A percentile compares a stretch with the other conserved stretches of the same genome.
These are phyloP conservation scores for Ocimum tenuiflorum DNA, from an alignment of 257 asterid species.

Conservation along the genomic window DNA sequence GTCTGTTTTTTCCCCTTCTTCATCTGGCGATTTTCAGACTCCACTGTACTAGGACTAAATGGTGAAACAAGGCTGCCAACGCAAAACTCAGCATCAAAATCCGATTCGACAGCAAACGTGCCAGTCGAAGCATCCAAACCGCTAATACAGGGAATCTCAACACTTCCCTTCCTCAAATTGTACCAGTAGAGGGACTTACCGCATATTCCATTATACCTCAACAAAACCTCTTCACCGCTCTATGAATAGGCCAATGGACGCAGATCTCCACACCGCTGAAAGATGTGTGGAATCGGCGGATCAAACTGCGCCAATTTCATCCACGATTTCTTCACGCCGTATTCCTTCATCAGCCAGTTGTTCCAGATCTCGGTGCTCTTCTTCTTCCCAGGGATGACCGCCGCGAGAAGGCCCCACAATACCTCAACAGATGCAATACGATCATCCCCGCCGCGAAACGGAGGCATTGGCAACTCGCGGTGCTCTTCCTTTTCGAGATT, in stretches of 20 bases:
- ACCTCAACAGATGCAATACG: conserved; percentile 5
- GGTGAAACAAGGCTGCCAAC: conserved; percentile 34
- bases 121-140: conserved; percentile 4
- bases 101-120: neutral
- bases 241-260: conserved; percentile 33
- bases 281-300: neutral
- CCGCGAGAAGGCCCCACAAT: conserved; percentile 31
- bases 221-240: conserved; percentile 30
- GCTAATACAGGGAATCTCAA: conserved; percentile 7
- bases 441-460: neutral
- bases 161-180: conserved; percentile 18
- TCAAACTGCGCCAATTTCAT: conserved; percentile 15
- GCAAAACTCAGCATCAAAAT: conserved; percentile 28
- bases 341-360: conserved; percentile 50
- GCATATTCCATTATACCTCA: conserved; percentile 26
- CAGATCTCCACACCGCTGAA: conserved; percentile 7
- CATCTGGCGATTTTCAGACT: neutral
- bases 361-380: conserved; percentile 20
- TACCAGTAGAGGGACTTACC: conserved; percentile 42
- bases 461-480: conserved; percentile 24
- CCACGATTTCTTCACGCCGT: conserved; percentile 42
- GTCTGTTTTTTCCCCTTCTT: conserved; percentile 1
- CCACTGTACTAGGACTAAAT: neutral
- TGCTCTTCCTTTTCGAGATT: conserved; percentile 29
- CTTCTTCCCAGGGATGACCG: neutral